These are phyloP conservation scores for Leishmania turanica DNA, from an alignment of 208 protist genomes.

Conservation along the genomic window DNA sequence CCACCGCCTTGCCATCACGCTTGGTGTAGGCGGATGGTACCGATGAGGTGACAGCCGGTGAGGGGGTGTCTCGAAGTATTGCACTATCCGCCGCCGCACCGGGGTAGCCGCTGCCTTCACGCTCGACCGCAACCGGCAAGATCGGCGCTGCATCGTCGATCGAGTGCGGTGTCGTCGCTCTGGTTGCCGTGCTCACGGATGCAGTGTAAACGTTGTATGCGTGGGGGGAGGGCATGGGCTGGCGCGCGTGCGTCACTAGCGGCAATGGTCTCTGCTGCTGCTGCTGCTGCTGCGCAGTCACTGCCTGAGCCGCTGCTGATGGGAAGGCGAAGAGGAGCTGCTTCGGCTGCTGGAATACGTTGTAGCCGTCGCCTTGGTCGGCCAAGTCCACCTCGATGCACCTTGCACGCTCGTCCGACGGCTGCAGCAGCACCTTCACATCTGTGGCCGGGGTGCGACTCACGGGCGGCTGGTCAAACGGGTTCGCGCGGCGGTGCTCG, in stretches of 20 bases:
- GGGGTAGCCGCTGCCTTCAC: background rate
- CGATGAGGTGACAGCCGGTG: background rate
- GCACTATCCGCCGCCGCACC: background rate
- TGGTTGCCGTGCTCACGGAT: background rate
- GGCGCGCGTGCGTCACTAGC: background rate
- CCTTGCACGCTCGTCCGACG: too few relatives aligned
- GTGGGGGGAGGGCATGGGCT: background rate
- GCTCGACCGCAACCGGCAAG: background rate
- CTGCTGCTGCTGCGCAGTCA: background rate
- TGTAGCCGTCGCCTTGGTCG: background rate
- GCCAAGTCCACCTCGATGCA: background rate
- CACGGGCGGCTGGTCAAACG: background rate
- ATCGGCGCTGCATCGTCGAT: background rate
- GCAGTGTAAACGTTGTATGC: background rate
- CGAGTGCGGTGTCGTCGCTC: background rate
- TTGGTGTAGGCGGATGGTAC: constrained; percentile 10
- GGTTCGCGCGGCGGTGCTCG: background rate
- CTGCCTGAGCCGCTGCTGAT: background rate
- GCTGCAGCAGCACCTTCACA: constrained; percentile 14
- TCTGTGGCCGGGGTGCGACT: constrained; percentile 22
- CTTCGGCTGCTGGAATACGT: constrained; percentile 5
- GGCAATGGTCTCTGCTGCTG: constrained; percentile 1
- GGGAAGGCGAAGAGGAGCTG: constrained; percentile 25
- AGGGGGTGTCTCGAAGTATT: background rate
- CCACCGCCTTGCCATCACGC: background rate